Conservation (phyloP, 2,329 filamentous ascomycete genomes). For the Magnaporthiopsis incrustans region DNA sequence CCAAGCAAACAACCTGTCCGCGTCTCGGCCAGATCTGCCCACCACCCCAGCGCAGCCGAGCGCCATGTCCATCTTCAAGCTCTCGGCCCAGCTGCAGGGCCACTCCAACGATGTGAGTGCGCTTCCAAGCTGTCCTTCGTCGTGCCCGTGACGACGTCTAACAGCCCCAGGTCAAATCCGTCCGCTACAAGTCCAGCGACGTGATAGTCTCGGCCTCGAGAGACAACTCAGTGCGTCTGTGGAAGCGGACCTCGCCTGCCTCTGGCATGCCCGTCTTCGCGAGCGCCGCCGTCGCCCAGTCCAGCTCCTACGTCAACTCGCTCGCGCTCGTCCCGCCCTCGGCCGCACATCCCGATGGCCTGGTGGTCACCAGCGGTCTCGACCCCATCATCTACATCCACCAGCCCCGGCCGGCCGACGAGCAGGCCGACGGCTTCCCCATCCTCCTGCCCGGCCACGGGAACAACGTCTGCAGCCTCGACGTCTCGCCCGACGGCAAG, state of each 20-base stretch:
- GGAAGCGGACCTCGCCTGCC: constrained; percentile 53
- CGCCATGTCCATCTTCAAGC: constrained; percentile 76
- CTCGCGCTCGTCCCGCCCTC: constrained; percentile 69
- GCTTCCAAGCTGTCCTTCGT: too few relatives aligned
- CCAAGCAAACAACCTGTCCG: background rate
- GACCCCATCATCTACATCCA: constrained; percentile 91
- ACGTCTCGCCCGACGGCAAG: constrained; percentile 62
- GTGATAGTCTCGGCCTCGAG: constrained; percentile 78
- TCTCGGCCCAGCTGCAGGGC: constrained; percentile 80
- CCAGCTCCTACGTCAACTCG: constrained; percentile 80
- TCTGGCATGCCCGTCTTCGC: constrained; percentile 60
- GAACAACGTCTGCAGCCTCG: constrained; percentile 81
- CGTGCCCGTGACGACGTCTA: background rate
- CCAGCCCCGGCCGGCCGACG: constrained; percentile 49
- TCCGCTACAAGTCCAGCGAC: constrained; percentile 47
- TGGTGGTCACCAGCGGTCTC: constrained; percentile 81
- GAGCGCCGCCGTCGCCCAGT: constrained; percentile 68
- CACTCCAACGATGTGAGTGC: constrained; percentile 78
- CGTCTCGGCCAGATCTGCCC: background rate
- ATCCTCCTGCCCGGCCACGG: constrained; percentile 71
- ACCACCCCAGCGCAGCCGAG: background rate
- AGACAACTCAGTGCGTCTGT: constrained; percentile 83
- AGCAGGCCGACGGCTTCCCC: constrained; percentile 6
- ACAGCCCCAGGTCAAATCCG: constrained; percentile 66
- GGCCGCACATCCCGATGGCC: constrained; percentile 61